phyloP scores from a whole-genome alignment of 306 rosid genomes.

The Cicer chorassanicum region DNA sequence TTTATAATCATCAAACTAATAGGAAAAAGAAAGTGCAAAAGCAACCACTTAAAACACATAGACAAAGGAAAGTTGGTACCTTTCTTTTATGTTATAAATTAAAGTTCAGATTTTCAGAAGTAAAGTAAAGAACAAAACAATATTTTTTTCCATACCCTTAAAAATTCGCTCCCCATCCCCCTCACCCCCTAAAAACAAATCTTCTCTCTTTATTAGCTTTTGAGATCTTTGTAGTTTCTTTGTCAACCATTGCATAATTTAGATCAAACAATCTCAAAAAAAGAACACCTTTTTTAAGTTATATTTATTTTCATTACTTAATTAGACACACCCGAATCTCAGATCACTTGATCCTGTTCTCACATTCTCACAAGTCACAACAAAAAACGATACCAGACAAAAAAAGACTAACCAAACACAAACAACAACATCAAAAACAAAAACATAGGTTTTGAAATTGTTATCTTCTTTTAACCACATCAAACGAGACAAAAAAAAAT shows the following conservation, averaged over 20 bases:
- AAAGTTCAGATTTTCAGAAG: constrained; percentile 51
- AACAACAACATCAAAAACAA: constrained; percentile 23
- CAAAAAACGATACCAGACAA: constrained; percentile 72
- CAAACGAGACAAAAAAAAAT: constrained; percentile 59
- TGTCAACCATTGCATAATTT: constrained; percentile 47
- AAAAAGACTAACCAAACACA: constrained; percentile 63
- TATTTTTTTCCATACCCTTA: constrained; percentile 49
- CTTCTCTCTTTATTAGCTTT: constrained; percentile 56
- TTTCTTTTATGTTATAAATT: constrained; percentile 44
- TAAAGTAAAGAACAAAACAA: constrained; percentile 53
- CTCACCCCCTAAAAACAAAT: constrained; percentile 39
- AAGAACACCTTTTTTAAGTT: constrained; percentile 43
- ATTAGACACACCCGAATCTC: constrained; percentile 45
- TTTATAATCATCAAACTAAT: constrained; percentile 10
- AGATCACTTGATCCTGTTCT: constrained; percentile 46
- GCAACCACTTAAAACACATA: constrained; percentile 42
- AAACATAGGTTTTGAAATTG: background rate
- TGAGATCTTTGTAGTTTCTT: constrained; percentile 50
- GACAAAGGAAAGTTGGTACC: constrained; percentile 45
- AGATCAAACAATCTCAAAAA: constrained; percentile 44
- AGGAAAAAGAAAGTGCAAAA: constrained; percentile 37
- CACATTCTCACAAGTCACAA: constrained; percentile 43
- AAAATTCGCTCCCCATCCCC: constrained; percentile 2
- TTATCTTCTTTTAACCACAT: constrained; percentile 42
- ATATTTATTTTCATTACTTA: constrained; percentile 45